A percentile compares a stretch with the other conserved stretches of the same genome.
Conservation (phyloP, 345 rosid species). For the Eucalyptus decipiens region DNA sequence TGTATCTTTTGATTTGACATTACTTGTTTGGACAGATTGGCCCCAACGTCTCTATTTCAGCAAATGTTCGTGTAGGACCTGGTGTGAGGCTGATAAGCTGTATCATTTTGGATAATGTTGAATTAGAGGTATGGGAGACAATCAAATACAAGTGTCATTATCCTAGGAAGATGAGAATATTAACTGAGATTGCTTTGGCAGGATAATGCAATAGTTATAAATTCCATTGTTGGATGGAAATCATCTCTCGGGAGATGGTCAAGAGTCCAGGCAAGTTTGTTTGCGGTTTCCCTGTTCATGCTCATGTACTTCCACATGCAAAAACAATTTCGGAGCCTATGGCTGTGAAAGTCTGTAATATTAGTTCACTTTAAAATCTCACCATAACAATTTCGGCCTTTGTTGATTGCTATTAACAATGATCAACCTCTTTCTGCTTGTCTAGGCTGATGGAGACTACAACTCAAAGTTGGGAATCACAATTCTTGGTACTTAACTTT, state of each 20-base stretch:
- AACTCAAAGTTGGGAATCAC: conserved; percentile 63
- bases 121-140: conserved; percentile 32
- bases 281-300: not conserved
- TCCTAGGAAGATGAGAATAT: not conserved
- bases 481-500: conserved; percentile 43
- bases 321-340: not conserved
- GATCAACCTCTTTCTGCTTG: not conserved
- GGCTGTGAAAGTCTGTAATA: not conserved
- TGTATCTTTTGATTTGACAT: not conserved
- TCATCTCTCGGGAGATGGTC: conserved; percentile 81
- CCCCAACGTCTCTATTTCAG: conserved; percentile 52
- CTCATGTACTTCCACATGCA: not conserved
- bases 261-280: conserved; percentile 54
- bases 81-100: conserved; percentile 63
- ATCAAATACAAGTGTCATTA: not conserved
- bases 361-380: not conserved
- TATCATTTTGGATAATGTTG: conserved; percentile 69
- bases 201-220: conserved; percentile 72
- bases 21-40: conserved; percentile 28
- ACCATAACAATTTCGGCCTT: not conserved
- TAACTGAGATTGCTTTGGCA: conserved; percentile 1
- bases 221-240: conserved; percentile 77
- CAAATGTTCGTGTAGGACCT: conserved; percentile 56
- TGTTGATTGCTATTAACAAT: not conserved
- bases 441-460: conserved; percentile 67